Evolutionary conservation across 441 rosid species (phyloP).

Genomic region (Sinapis alba): DNA sequence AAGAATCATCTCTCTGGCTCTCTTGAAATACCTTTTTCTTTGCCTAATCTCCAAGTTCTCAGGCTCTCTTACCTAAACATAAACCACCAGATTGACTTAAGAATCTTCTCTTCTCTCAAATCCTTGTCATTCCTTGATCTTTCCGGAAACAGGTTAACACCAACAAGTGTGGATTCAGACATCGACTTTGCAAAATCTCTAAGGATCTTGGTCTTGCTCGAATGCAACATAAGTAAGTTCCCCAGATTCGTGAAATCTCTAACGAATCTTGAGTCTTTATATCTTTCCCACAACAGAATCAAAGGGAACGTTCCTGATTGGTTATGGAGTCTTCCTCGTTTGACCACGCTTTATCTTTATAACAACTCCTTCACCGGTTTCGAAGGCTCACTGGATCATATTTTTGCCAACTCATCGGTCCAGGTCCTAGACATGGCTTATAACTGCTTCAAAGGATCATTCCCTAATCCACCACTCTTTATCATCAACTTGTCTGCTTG

Average conservation of each 20-base stretch:
- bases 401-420: neutral
- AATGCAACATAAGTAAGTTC: neutral
- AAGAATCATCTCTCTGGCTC: slow-evolving; percentile 9
- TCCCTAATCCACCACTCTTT: slow-evolving; percentile 7
- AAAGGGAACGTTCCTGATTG: slow-evolving; percentile 1
- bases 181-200: neutral
- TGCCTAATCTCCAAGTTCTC: neutral
- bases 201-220: neutral
- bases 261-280: neutral
- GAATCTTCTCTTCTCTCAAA: neutral
- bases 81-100: neutral
- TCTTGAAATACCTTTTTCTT: neutral
- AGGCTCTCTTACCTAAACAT: neutral
- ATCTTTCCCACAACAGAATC: neutral
- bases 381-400: neutral
- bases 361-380: neutral
- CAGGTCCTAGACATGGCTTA: neutral
- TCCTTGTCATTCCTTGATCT: neutral
- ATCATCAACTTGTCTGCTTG: slow-evolving; percentile 14
- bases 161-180: neutral
- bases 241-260: neutral
- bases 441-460: slow-evolving; percentile 7
- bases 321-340: slow-evolving; percentile 7
- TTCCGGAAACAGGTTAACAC: neutral
- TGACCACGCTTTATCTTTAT: neutral